Base-by-base conservation (phyloP, 306 rosid species). In the Senna tora region DNA sequence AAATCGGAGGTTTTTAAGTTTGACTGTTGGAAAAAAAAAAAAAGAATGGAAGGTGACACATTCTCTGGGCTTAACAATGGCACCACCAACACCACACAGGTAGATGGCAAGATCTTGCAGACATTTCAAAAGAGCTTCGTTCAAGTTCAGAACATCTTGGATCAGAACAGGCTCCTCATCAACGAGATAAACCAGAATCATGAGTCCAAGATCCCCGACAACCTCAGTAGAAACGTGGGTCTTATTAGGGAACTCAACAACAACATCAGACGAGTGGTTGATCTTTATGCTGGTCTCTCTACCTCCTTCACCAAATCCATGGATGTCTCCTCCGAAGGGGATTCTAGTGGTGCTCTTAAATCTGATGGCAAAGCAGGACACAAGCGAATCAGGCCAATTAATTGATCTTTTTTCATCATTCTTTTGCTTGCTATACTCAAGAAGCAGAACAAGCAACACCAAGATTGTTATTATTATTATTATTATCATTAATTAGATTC, bases 141-240 rank as follows among this genome's bases (percentile, higher is more conserved):
- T 77, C 95, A 94, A 94, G 99, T 94, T 8, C 99, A 94, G 75
- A 69, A 85, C 66, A 86, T 94, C 65, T 81, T 94, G 84, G 99
- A 94, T 85, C 97, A 94, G 80, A 94, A 94, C 79, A 83, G 96
- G 86, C 67, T 94, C 58, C 92, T 94, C 58, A 94, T 94, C 85
- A 94, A 85, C 62, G 93, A 94, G 87, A 94, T 94, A 83, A 94
- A 94, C 85, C 97, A 94, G 79, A 94, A 94, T 77, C 99, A 94
- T 2, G 99, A 94, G 77, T 94, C 99, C 38, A 94, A 90, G 78
- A 78, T 89, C 65, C 99, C 99, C 10, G 97, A 94, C 85, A 91
- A 94, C 59, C 87, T 94, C 19, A 91, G 85, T 87, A 83, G 96
- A 74, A 94, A 94, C 79, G 96, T 91, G 82, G 96, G 91, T 21